Conservation (phyloP, 116 monocot genomes). For the Posidonia oceanica region DNA sequence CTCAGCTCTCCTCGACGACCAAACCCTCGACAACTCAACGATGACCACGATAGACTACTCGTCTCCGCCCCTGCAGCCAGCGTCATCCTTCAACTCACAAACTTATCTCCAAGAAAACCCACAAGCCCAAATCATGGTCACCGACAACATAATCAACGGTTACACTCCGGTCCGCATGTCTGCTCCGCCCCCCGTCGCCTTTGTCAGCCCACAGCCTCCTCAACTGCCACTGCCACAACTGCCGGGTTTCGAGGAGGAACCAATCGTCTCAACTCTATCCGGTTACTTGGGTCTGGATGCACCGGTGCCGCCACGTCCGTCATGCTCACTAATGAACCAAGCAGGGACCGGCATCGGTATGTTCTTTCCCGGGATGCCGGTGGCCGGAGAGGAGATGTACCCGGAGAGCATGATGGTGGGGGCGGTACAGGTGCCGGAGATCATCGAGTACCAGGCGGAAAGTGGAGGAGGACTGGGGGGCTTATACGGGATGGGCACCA, state of each 20-base stretch:
- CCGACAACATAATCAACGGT: neutral
- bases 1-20: constrained; percentile 17
- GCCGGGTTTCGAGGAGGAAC: constrained; percentile 11
- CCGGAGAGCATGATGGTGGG: neutral
- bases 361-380: constrained; percentile 9
- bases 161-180: neutral
- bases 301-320: neutral
- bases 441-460: constrained; percentile 13
- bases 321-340: constrained; percentile 14
- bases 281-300: constrained; percentile 14
- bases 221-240: neutral
- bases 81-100: neutral
- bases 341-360: neutral
- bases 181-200: neutral
- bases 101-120: neutral
- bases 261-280: constrained; percentile 8
- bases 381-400: neutral
- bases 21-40: constrained; percentile 7
- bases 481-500: neutral
- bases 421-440: constrained; percentile 2
- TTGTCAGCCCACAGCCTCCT: neutral
- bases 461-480: neutral
- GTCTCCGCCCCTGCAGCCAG: neutral
- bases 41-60: neutral
- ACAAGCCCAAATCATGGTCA: constrained; percentile 5